Evolutionary conservation across 495 filamentous ascomycete genomes (phyloP), one percentile per base, ranked within the genome.

Genomic region (Viridothelium virens): DNA sequence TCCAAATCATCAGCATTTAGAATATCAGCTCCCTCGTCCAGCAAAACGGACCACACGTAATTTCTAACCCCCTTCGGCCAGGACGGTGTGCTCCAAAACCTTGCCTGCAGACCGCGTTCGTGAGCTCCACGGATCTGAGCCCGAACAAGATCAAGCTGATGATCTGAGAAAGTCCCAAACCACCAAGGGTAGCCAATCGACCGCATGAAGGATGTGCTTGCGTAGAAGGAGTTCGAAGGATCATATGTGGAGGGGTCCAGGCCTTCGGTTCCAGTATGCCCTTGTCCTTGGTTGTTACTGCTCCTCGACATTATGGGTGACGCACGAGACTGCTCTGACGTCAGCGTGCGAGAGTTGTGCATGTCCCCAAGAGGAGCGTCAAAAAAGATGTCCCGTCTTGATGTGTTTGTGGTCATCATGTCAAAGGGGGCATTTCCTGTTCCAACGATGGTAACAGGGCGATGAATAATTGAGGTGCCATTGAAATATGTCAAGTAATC

Each of bases 1-100:
- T 83, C 76, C 48, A 95, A 72, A 76, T 94, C 89, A 79, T 95
- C 90, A 0, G 86, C 90, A 76, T 91, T 93, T 62, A 95, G 75
- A 48, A 92, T 76, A 61, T 86, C 84, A 25, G 88, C 87, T 0
- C 89, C 90, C 69, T 91, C 89, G 53, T 80, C 76, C 37, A 86
- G 79, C n/a, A 96, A 73, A 2, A 87, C 80, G 61, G 84, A 77
- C 91, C 91, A 95, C 18, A 95, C 76, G 65, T 84, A 80, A 75
- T 94, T 88, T 50, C 91, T 78, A 70, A 88, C 69, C 61, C 84
- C 82, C n/a, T 87, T 75, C 11, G 91, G 90, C 90, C 91, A 95
- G 65, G 75, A 75, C 0, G 91, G 90, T 33, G 88, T 71, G n/a
- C 86, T 84, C 91, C 91, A 95, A 73, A 92, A 95, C 50, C 91